Conservation (phyloP, 2,329 filamentous ascomycete species). For the Hypoxylon sp. region DNA sequence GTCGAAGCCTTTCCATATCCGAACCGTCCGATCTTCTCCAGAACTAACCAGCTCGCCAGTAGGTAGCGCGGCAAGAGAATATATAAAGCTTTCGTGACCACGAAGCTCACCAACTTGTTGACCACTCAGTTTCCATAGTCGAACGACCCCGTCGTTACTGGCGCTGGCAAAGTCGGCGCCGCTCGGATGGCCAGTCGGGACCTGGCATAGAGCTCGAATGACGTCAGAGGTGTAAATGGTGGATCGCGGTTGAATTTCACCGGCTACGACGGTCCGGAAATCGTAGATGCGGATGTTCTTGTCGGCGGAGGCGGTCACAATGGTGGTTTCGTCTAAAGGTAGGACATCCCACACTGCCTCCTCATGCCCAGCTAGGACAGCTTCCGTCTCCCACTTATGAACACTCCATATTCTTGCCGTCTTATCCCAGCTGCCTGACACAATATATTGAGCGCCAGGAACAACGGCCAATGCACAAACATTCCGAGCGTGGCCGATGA, state of each 20-base stretch:
- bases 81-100: slow-evolving; percentile 96
- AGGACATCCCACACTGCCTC: slow-evolving; percentile 91
- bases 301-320: slow-evolving; percentile 95
- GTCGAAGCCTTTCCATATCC: slow-evolving; percentile 85
- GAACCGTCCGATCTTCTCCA: slow-evolving; percentile 93
- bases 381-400: slow-evolving; percentile 85
- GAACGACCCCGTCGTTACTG: slow-evolving; percentile 90
- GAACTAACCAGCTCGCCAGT: slow-evolving; percentile 91
- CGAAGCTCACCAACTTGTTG: slow-evolving; percentile 81
- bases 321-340: slow-evolving; percentile 81
- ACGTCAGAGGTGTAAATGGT: slow-evolving; percentile 81
- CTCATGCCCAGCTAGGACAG: slow-evolving; percentile 81
- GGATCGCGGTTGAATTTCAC: slow-evolving; percentile 66
- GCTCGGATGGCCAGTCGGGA: slow-evolving; percentile 82
- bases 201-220: slow-evolving; percentile 86
- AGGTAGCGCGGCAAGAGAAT: slow-evolving; percentile 82
- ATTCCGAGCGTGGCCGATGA: slow-evolving; percentile 89
- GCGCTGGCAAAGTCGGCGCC: slow-evolving; percentile 95
- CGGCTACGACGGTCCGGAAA: slow-evolving; percentile 72
- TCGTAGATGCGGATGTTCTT: slow-evolving; percentile 89
- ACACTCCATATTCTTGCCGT: slow-evolving; percentile 89
- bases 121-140: slow-evolving; percentile 88
- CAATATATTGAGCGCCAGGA: slow-evolving; percentile 78
- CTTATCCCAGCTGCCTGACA: slow-evolving; percentile 95
- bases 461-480: slow-evolving; percentile 89